A percentile compares a stretch with the other conserved stretches of the same genome.
Conservation (phyloP, 2,329 filamentous ascomycete species). For the Ophiognomonia clavigignenti-juglandacearum region DNA sequence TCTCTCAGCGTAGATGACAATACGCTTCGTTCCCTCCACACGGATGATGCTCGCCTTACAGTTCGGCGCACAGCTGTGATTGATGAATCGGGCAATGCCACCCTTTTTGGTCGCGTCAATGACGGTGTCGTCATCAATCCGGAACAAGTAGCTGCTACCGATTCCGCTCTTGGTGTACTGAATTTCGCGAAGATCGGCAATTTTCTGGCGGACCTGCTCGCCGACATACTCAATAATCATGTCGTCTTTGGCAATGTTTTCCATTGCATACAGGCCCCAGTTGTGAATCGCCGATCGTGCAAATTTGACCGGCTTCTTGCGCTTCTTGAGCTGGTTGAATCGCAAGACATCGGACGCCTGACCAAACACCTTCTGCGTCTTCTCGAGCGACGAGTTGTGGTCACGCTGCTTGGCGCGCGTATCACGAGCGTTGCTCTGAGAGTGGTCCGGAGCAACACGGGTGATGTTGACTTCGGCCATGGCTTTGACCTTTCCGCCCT, state of each 20-base stretch:
- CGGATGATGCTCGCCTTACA: constrained; percentile 99
- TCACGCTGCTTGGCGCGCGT: constrained; percentile 95
- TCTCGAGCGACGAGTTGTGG: constrained; percentile 89
- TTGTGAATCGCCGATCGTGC: constrained; percentile 97
- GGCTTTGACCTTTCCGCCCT: constrained; percentile 60
- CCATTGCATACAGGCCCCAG: constrained; percentile 96
- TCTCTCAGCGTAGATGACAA: constrained; percentile 96
- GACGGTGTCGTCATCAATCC: constrained; percentile 95
- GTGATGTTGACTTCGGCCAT: constrained; percentile 65
- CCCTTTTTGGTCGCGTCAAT: constrained; percentile 98
- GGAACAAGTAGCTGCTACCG: constrained; percentile 94
- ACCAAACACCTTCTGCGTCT: constrained; percentile 82
- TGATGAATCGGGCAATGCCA: constrained; percentile 97
- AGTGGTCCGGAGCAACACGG: constrained; percentile 73
- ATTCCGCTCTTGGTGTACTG: constrained; percentile 94
- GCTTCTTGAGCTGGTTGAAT: constrained; percentile 99
- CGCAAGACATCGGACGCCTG: constrained; percentile 86
- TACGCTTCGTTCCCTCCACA: constrained; percentile 94
- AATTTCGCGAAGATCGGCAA: constrained; percentile 91
- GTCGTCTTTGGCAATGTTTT: constrained; percentile 94
- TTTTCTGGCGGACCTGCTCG: constrained; percentile 93
- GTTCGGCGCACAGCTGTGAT: constrained; percentile 96
- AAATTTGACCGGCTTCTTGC: constrained; percentile 98
- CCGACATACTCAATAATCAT: constrained; percentile 99
- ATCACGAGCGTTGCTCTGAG: constrained; percentile 85